These are phyloP conservation scores for Leucoagaricus sp. DNA, from an alignment of 1,284 basidiomycete genomes.

Conservation along the genomic window DNA sequence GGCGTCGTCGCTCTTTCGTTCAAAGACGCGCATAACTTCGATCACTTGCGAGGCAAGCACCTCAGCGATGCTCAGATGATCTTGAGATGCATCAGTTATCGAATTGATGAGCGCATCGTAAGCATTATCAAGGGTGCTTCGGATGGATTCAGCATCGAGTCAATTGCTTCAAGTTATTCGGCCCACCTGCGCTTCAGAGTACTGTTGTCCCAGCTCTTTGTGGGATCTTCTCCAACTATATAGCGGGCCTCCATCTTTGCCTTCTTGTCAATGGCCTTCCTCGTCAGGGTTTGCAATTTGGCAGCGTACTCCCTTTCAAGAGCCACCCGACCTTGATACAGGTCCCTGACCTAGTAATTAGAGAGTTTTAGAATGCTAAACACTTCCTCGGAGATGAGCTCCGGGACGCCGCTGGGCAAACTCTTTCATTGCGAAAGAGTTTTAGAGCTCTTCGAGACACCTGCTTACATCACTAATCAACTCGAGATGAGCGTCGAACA, in stretches of 20 bases:
- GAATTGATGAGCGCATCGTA: constrained; percentile 68
- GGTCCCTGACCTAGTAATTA: constrained; percentile 60
- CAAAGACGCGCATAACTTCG: constrained; percentile 62
- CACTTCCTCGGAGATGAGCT: background rate
- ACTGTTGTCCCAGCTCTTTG: constrained; percentile 58
- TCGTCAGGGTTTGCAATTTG: constrained; percentile 64
- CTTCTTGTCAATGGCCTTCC: constrained; percentile 73
- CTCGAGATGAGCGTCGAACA: constrained; percentile 66
- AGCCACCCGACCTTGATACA: constrained; percentile 63
- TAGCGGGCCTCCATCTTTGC: constrained; percentile 52
- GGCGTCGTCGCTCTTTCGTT: constrained; percentile 62
- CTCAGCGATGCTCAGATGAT: constrained; percentile 70
- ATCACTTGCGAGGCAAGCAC: constrained; percentile 57
- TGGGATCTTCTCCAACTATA: constrained; percentile 67
- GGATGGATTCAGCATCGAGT: background rate
- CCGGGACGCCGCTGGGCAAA: too few species aligned
- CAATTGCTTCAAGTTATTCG: background rate
- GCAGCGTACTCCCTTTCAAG: constrained; percentile 77
- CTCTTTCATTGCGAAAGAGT: background rate
- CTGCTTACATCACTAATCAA: constrained; percentile 60
- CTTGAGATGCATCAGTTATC: constrained; percentile 60
- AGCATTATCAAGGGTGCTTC: constrained; percentile 67
- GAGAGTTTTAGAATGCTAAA: background rate
- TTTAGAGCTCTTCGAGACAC: background rate
- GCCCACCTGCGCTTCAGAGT: constrained; percentile 56